Evolutionary conservation across 2,329 filamentous ascomycete genomes (phyloP), one percentile per base, ranked within the genome.

Genomic region (Trichoderma citrinoviride): DNA sequence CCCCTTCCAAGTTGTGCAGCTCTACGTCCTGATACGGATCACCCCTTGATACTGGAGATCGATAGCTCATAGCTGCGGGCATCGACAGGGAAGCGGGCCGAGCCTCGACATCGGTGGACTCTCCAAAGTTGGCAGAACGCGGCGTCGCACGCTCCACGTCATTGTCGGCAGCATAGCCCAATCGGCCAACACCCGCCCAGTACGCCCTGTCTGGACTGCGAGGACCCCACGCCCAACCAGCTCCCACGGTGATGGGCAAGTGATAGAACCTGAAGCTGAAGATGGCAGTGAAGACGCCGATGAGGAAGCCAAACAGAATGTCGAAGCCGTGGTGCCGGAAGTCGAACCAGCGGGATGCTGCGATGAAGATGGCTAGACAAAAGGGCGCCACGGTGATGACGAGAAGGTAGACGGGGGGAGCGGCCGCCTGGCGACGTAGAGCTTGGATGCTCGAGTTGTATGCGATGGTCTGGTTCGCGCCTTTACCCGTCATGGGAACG

Each of bases 281-380:
- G 74, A 88, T 88, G 21, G 91, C 85, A 43, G 85, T 85, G 50
- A 87, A 77, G 15, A 89, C 83, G 8, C 94, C 94, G 67, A 97
- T 90, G 14, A 90, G 69, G 63, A 89, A 90, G n/a, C 94, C 94
- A 68, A 90, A 92, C 2, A 97, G 78, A 69, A 97, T 91, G 69
- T 98, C 94, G 74, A 97, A 94, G n/a, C 89, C 93, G 74, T 94
- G 91, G 76, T 98, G 94, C 44, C 91, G 87, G 79, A 89, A 96
- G 76, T 97, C 89, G 66, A 89, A 93, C 85, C 90, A 98, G 12
- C 94, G 90, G 1, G 92, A 94, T 29, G 88, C 86, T n/a, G 89
- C 84, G 67, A 97, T 90, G 78, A 93, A 97, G 68, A 93, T 85
- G 5, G 93, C 90, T 1, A 86, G 80, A 64, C 87, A 89, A 68